Conservation (phyloP, 495 filamentous ascomycete species). For the Hypoxylon lenormandii region DNA sequence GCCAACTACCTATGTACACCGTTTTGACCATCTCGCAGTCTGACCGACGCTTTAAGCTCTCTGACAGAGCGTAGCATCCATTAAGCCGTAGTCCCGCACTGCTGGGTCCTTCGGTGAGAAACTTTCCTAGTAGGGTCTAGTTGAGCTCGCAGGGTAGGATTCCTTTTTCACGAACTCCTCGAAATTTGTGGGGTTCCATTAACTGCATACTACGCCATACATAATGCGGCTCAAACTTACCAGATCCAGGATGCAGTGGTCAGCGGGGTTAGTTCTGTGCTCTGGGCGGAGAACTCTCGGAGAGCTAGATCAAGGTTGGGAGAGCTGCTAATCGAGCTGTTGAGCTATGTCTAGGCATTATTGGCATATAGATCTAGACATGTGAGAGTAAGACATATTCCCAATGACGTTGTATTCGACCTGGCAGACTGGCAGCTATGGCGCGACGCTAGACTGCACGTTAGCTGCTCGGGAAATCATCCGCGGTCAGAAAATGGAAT, state of each 20-base stretch:
- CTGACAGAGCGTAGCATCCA: constrained; percentile 11
- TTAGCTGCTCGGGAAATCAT: background rate
- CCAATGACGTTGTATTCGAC: background rate
- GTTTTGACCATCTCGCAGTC: background rate
- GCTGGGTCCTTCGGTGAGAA: constrained; percentile 19
- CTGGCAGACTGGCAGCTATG: background rate
- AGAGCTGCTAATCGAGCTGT: constrained; percentile 8
- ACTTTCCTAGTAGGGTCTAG: constrained; percentile 4
- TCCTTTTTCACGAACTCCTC: constrained; percentile 2
- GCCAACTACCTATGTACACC: background rate
- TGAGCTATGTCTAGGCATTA: background rate
- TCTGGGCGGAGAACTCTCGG: constrained; percentile 5
- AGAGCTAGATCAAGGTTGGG: constrained; percentile 7
- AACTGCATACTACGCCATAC: background rate
- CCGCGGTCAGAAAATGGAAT: constrained; percentile 2
- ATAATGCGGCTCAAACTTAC: constrained; percentile 30
- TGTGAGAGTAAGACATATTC: no score
- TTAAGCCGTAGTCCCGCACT: constrained; percentile 27
- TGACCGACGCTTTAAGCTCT: background rate
- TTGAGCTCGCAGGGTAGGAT: background rate
- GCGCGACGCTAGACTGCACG: no score
- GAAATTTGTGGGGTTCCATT: constrained; percentile 4
- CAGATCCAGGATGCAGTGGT: background rate
- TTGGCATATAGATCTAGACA: no score
- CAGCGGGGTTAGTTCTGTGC: background rate